Conservation (phyloP, 768 basidiomycete species). For the Collybiopsis confluens region DNA sequence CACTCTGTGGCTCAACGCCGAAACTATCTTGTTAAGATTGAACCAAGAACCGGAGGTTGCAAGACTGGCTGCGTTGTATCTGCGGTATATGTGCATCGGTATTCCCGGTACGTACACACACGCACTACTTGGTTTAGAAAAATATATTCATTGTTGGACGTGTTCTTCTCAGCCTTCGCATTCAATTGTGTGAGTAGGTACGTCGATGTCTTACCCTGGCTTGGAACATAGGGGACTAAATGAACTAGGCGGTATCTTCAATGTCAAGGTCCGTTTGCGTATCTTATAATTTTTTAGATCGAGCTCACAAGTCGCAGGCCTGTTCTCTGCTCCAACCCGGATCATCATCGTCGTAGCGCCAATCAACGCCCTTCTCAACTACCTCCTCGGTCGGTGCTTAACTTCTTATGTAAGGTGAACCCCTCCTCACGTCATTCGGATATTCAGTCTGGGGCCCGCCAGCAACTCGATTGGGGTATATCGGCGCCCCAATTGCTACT, state of each 20-base stretch:
- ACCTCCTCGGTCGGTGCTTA: not conserved
- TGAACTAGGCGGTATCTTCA: slow-evolving; percentile 44
- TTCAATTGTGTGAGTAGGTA: slow-evolving; percentile 49
- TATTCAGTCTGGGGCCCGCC: slow-evolving; percentile 63
- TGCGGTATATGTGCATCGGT: slow-evolving; percentile 72
- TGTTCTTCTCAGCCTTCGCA: slow-evolving; percentile 34
- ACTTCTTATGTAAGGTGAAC: too few relatives aligned
- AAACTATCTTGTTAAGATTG: slow-evolving; percentile 68
- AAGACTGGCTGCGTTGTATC: slow-evolving; percentile 67
- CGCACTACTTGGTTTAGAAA: not conserved
- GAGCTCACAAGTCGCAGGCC: too few relatives aligned
- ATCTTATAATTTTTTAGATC: too few relatives aligned
- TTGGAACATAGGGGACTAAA: not conserved
- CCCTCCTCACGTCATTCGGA: not conserved
- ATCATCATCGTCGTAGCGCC: slow-evolving; percentile 39
- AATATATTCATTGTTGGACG: not conserved
- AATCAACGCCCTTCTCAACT: not conserved
- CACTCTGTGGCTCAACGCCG: slow-evolving; percentile 79
- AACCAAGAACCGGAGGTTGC: slow-evolving; percentile 86
- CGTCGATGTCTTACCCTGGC: slow-evolving; percentile 14
- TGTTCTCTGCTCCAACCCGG: slow-evolving; percentile 60
- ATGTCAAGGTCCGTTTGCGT: slow-evolving; percentile 40
- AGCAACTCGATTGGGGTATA: slow-evolving; percentile 59
- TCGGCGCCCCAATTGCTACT: slow-evolving; percentile 70
- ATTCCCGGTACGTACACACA: slow-evolving; percentile 51